Conservation (phyloP, 2,329 filamentous ascomycete genomes). For the Lojkania enalia region DNA sequence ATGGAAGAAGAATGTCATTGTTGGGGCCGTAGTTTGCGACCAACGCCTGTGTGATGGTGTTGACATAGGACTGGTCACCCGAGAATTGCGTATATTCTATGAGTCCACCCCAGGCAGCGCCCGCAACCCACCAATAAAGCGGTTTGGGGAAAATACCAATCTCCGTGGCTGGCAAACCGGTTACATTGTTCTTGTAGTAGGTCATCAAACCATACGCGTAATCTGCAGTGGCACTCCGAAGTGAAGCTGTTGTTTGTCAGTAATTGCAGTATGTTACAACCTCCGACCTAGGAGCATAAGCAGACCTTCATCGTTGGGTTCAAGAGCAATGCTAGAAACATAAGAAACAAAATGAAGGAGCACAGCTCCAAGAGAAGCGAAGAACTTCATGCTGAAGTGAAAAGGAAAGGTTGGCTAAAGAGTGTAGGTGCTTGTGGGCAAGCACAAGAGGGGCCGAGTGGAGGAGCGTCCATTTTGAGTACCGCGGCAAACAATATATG, state of each 20-base stretch:
- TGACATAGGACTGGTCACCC: slow-evolving; percentile 49
- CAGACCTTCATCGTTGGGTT: slow-evolving; percentile 34
- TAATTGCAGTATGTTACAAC: neutral
- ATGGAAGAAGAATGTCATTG: slow-evolving; percentile 52
- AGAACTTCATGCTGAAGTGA: slow-evolving; percentile 37
- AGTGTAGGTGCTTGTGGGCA: slow-evolving; percentile 25
- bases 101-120: slow-evolving; percentile 43
- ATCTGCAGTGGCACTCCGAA: slow-evolving; percentile 30
- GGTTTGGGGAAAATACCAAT: slow-evolving; percentile 49
- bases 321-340: slow-evolving; percentile 34
- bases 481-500: slow-evolving; percentile 7
- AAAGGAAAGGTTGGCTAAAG: slow-evolving; percentile 24
- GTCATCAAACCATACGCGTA: slow-evolving; percentile 43
- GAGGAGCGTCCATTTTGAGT: slow-evolving; percentile 22
- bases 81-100: slow-evolving; percentile 54
- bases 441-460: slow-evolving; percentile 22
- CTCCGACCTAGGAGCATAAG: neutral
- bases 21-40: slow-evolving; percentile 46
- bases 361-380: slow-evolving; percentile 38
- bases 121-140: slow-evolving; percentile 54
- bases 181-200: slow-evolving; percentile 38
- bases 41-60: slow-evolving; percentile 48
- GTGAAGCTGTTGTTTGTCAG: slow-evolving; percentile 25
- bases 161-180: slow-evolving; percentile 25
- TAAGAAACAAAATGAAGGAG: slow-evolving; percentile 38